Base-by-base conservation (phyloP, 129 eudicot species). In the Flaveria ramosissima region DNA sequence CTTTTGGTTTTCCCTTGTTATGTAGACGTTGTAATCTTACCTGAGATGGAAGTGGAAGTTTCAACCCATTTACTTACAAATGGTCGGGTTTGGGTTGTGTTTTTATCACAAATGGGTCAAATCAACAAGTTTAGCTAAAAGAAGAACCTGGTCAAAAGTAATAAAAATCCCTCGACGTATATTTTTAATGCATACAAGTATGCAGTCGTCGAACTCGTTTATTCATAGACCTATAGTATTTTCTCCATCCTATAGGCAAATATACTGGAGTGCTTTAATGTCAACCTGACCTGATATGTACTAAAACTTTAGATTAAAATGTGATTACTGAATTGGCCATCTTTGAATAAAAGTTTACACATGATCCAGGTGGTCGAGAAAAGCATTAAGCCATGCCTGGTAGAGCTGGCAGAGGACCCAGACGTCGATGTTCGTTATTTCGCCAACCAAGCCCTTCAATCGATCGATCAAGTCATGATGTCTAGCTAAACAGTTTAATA, bases 341-440 rank as follows among this genome's bases (percentile, higher is more conserved):
- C 7, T 56, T 1, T 63, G 10, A 30, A 15, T 36, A 1, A 63
- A 39, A 10, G 27, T 59, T 59, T 41, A 30, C 50, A 50, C 64
- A 23, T 74, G 26, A 70, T 77, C 7, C 81, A 94, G 99, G 97
- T 94, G 76, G 99, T 91, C 9, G 99, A 94, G 81, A 84, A 81
- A 67, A 87, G 90, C 61, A 94, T 94, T 56, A 85, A 88, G 27
- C 96, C 99, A 19, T 68, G 81, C 73, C 75, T 94, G 82, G 96
- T 89, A 62, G 99, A 94, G 89, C 92, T 94, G 13, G 79, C 88
- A 1, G 99, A 94, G 88, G 99, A 94, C 76, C 99, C 97, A 51
- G 99, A 94, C 74, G 99, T 94, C 2, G 97, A 94, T 87, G 98
- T 94, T 13, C 98, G 98, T 73, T 91, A 61, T 80, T 94, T 87